Conservation (phyloP, 768 basidiomycete species). For the Pleurotus cornucopiae region DNA sequence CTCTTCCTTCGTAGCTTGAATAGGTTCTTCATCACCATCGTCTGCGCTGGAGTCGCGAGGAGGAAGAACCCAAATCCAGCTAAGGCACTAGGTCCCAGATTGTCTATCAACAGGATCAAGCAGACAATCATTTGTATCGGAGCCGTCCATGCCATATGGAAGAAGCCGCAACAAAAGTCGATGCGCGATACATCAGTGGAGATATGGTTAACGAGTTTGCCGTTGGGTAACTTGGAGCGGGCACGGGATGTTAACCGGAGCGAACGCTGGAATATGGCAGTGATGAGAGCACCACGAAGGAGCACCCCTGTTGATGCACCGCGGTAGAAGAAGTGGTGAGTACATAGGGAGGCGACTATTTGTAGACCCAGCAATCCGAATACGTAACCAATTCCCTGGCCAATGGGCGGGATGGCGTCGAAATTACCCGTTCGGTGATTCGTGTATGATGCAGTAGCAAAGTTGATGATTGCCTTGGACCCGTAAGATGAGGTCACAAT, state of each 20-base stretch:
- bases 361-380: constrained; percentile 70
- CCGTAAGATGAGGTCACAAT: neutral
- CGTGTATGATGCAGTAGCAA: constrained; percentile 57
- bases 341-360: constrained; percentile 58
- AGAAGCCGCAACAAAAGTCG: constrained; percentile 80
- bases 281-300: constrained; percentile 79
- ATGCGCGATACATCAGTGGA: constrained; percentile 89
- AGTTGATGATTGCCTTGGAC: constrained; percentile 64
- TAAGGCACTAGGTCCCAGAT: constrained; percentile 62
- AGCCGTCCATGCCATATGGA: constrained; percentile 77
- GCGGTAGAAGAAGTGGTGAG: constrained; percentile 84
- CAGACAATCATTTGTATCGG: constrained; percentile 78
- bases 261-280: constrained; percentile 78
- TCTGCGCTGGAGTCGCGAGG: constrained; percentile 70
- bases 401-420: constrained; percentile 32
- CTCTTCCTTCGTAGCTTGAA: constrained; percentile 66
- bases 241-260: constrained; percentile 75
- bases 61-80: constrained; percentile 60
- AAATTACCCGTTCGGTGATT: constrained; percentile 29
- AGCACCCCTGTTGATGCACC: constrained; percentile 73
- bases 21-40: constrained; percentile 65
- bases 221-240: constrained; percentile 77
- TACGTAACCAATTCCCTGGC: constrained; percentile 68
- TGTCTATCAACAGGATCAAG: constrained; percentile 65
- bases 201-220: constrained; percentile 90